phyloP scores from a whole-genome alignment of 768 basidiomycete species.

The Mycena kentingensis region DNA sequence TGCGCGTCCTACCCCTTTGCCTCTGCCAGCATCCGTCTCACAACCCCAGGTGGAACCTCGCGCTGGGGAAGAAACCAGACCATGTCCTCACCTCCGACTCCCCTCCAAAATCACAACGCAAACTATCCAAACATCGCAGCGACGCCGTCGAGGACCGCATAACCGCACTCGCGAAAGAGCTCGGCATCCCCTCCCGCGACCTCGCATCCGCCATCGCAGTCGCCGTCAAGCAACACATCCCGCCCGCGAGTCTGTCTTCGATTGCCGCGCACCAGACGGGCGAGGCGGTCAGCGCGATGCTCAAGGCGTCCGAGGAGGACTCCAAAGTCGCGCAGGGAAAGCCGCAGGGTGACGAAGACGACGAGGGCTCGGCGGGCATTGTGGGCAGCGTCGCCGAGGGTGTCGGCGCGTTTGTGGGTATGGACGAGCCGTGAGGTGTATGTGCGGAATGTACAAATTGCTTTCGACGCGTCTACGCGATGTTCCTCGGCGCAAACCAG shows the following conservation, averaged over 20 bases:
- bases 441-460: too few species aligned
- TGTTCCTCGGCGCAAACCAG: too few species aligned
- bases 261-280: conserved; percentile 52
- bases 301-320: conserved; percentile 30
- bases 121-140: too few species aligned
- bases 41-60: conserved; percentile 51
- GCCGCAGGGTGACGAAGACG: conserved; percentile 4
- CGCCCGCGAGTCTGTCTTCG: conserved; percentile 60
- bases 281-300: conserved; percentile 41
- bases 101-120: too few species aligned
- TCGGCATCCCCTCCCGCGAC: conserved; percentile 62
- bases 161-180: conserved; percentile 57
- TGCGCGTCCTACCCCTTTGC: neutral
- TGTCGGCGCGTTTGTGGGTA: conserved; percentile 45
- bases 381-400: conserved; percentile 35
- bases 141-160: conserved; percentile 56
- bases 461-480: too few species aligned
- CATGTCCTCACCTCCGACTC: too few species aligned
- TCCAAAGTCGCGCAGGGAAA: conserved; percentile 6
- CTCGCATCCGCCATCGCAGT: conserved; percentile 65
- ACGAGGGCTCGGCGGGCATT: conserved; percentile 27
- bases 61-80: conserved; percentile 45
- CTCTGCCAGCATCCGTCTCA: too few species aligned
- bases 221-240: conserved; percentile 59
- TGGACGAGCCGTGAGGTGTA: conserved; percentile 45